Evolutionary conservation across 371 early-diverging fungal genomes (phyloP), one percentile per base, ranked within the genome.

Genomic region (Mucor velutinosus): DNA sequence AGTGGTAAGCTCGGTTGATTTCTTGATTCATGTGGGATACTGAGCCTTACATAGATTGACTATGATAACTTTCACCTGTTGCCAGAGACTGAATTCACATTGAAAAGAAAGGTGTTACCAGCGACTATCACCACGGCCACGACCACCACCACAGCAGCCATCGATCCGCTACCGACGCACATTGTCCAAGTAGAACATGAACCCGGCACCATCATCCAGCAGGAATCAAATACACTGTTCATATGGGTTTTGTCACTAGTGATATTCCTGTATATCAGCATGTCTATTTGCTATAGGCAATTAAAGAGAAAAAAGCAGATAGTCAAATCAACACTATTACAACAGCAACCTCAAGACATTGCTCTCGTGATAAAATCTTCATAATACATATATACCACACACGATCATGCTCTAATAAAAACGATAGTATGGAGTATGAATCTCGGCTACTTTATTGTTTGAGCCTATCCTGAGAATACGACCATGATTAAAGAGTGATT

Each of bases 21-120:
- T 41, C 25, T 55, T 21, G 35, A 35, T 33, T 33, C 15, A 25
- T 21, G 3, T 29, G 37, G 25, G 21, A 35, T 64, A 37, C 23
- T 57, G 12, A 21, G 35, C 29, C 12, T 29, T 55, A 51, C 8
- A 49, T 70, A 83, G 83, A 58, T 83, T 59, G 83, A 83, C 56
- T 80, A 80, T 56, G 81, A 83, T 23, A 79, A 83, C 51, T 83
- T 73, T 65, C 77, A 83, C 39, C 29, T 83, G 21, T 32, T 83
- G 29, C 81, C 81, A 32, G 79, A 78, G 49, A 72, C 62, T 12
- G 49, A 72, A 23, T 80, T 83, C 55, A 74, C 66, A 19, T 55
- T 82, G 7, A 69, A 68, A 45, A 60, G 69, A 60, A 67, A 62
- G 39, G 30, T 67, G 11, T 15, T 60, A 4, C 53, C 37, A n/a